These are phyloP conservation scores for Microbotryum scabiosae DNA, from an alignment of 1,284 basidiomycete genomes.

Conservation along the genomic window DNA sequence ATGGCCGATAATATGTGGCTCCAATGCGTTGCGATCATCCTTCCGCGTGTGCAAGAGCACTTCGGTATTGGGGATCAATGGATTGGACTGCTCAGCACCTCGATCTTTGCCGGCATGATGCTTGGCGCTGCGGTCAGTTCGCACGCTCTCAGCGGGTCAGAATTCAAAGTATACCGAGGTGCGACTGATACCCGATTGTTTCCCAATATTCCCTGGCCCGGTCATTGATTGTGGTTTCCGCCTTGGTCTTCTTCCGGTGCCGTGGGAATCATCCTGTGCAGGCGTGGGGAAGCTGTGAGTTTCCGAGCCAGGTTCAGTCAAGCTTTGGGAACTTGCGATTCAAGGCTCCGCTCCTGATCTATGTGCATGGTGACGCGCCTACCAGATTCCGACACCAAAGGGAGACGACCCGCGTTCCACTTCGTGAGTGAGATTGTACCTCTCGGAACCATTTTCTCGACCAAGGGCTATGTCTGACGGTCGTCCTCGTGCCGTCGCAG, in stretches of 20 bases:
- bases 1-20: conserved; percentile 87
- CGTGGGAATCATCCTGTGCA: background rate
- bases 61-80: conserved; percentile 64
- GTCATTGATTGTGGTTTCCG: background rate
- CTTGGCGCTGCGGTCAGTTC: conserved; percentile 58
- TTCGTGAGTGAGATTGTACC: conserved; percentile 35
- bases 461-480: no score
- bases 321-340: no score
- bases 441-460: no score
- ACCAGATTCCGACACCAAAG: conserved; percentile 50
- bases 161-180: no score
- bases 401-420: conserved; percentile 83
- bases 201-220: background rate
- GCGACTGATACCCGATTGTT: no score
- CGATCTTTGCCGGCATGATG: conserved; percentile 92
- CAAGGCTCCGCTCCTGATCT: no score
- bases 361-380: conserved; percentile 32
- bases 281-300: conserved; percentile 74
- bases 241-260: background rate
- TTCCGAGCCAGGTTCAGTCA: no score
- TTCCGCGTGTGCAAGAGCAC: conserved; percentile 75
- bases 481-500: no score
- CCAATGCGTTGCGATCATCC: conserved; percentile 63
- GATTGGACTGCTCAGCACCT: conserved; percentile 66
- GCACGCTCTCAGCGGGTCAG: no score